Percentiles rank a stretch among this genome's conserved stretches.
Conservation (phyloP, 75 land plant species). For the Cupressus sempervirens region DNA sequence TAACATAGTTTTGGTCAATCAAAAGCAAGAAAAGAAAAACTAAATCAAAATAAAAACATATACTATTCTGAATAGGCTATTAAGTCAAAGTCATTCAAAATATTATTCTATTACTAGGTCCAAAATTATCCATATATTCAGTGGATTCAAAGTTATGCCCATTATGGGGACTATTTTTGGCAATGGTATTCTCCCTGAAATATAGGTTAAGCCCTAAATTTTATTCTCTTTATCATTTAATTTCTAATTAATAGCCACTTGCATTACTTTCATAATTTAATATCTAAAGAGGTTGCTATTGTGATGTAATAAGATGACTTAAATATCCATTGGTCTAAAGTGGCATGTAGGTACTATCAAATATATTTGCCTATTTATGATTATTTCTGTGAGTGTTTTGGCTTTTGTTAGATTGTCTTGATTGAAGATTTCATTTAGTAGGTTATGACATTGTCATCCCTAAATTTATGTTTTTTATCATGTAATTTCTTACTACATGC, state of each 20-base stretch:
- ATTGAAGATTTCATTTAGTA: background rate
- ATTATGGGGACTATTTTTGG: slow-evolving; percentile 73
- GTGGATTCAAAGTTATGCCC: slow-evolving; percentile 65
- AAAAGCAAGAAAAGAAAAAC: background rate
- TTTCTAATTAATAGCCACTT: background rate
- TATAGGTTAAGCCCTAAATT: slow-evolving; percentile 39
- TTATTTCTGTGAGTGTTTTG: background rate
- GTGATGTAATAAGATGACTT: background rate
- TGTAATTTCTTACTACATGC: too few relatives aligned
- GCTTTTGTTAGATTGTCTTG: background rate
- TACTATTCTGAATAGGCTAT: slow-evolving; percentile 31
- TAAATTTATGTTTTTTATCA: too few relatives aligned
- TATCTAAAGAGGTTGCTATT: background rate
- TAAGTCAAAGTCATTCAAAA: slow-evolving; percentile 60
- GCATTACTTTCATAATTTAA: background rate
- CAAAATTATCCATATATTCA: slow-evolving; percentile 33
- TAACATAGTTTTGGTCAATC: background rate
- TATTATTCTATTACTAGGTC: slow-evolving; percentile 54
- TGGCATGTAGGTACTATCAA: too few relatives aligned
- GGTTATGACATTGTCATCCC: background rate
- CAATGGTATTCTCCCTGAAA: slow-evolving; percentile 86
- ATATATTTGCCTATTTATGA: background rate
- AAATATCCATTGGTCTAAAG: too few relatives aligned
- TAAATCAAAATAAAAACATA: background rate
- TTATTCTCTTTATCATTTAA: background rate